phyloP scores from a whole-genome alignment of 2,329 filamentous ascomycete species.

The Harringtonia aguacate region DNA sequence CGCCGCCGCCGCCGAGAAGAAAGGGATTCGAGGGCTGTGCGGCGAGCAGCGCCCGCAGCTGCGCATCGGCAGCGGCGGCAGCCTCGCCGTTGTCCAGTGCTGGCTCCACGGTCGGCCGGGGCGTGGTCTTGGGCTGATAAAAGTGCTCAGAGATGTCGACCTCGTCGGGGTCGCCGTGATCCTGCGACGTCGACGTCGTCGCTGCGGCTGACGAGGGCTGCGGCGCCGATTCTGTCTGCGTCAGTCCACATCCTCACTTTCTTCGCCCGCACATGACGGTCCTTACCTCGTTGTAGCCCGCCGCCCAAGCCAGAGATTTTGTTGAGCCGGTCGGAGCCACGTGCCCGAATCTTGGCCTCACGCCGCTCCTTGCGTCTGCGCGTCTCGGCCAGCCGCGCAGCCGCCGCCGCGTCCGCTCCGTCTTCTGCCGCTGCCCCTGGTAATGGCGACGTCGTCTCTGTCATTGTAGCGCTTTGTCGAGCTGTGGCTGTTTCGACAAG shows the following conservation, averaged over 20 bases:
- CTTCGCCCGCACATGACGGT: too few relatives aligned
- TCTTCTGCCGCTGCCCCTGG: too few relatives aligned
- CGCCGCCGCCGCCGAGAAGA: too few relatives aligned
- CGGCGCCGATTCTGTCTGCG: neutral
- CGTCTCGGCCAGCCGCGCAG: slow-evolving; percentile 35
- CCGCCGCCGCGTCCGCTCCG: slow-evolving; percentile 32
- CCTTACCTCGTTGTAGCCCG: slow-evolving; percentile 35
- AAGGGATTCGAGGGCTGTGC: slow-evolving; percentile 12
- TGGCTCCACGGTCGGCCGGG: slow-evolving; percentile 22
- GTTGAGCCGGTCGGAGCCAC: slow-evolving; percentile 58
- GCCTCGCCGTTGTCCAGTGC: neutral
- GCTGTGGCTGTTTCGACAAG: too few relatives aligned
- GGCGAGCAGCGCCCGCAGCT: slow-evolving; percentile 53
- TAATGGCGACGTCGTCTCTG: neutral
- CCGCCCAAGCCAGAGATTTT: slow-evolving; percentile 65
- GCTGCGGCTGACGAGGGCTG: neutral
- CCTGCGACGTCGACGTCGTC: slow-evolving; percentile 6
- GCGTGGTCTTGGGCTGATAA: slow-evolving; percentile 41
- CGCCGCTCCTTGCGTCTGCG: slow-evolving; percentile 68
- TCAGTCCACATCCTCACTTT: too few relatives aligned
- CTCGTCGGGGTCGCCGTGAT: slow-evolving; percentile 58
- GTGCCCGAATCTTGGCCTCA: slow-evolving; percentile 66
- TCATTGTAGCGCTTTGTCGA: neutral
- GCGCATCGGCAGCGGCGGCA: slow-evolving; percentile 41
- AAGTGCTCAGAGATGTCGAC: slow-evolving; percentile 70